These are phyloP conservation scores for Mycocentrospora acerina DNA, from an alignment of 2,329 filamentous ascomycete genomes.

Conservation along the genomic window DNA sequence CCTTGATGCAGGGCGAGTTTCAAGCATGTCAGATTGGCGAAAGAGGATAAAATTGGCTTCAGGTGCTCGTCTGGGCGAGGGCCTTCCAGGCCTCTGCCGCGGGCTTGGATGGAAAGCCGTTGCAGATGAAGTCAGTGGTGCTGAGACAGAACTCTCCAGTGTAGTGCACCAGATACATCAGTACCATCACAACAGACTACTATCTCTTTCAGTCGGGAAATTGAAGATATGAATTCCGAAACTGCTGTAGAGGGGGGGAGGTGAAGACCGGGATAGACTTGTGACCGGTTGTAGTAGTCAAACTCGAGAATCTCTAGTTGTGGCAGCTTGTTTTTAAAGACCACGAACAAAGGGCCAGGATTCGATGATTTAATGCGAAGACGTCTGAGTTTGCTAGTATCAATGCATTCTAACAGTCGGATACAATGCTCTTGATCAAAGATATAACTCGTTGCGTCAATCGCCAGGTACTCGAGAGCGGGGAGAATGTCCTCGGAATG, in stretches of 20 bases:
- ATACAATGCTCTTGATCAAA: slow-evolving; percentile 11
- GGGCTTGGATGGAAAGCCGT: slow-evolving; percentile 1
- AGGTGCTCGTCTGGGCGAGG: background rate
- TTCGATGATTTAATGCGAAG: slow-evolving; percentile 10
- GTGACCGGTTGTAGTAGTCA: background rate
- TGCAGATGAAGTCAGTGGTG: slow-evolving; percentile 2
- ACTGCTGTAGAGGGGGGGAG: background rate
- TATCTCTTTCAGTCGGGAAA: background rate
- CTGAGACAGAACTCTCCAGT: slow-evolving; percentile 1
- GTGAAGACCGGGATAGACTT: background rate
- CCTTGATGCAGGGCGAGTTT: background rate
- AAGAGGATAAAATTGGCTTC: background rate
- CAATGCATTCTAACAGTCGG: slow-evolving; percentile 7
- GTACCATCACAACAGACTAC: background rate
- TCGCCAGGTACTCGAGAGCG: slow-evolving; percentile 6
- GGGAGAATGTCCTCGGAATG: slow-evolving; percentile 9
- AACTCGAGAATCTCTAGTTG: slow-evolving; percentile 4
- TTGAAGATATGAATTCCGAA: background rate
- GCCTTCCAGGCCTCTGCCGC: background rate
- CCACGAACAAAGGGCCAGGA: slow-evolving; percentile 9
- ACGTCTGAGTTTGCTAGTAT: slow-evolving; percentile 9
- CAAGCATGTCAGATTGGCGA: background rate
- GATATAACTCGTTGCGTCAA: slow-evolving; percentile 12
- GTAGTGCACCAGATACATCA: background rate
- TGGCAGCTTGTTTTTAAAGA: slow-evolving; percentile 4